These are phyloP conservation scores for Colletotrichum tabaci DNA, from an alignment of 2,329 filamentous ascomycete species.

Conservation along the genomic window DNA sequence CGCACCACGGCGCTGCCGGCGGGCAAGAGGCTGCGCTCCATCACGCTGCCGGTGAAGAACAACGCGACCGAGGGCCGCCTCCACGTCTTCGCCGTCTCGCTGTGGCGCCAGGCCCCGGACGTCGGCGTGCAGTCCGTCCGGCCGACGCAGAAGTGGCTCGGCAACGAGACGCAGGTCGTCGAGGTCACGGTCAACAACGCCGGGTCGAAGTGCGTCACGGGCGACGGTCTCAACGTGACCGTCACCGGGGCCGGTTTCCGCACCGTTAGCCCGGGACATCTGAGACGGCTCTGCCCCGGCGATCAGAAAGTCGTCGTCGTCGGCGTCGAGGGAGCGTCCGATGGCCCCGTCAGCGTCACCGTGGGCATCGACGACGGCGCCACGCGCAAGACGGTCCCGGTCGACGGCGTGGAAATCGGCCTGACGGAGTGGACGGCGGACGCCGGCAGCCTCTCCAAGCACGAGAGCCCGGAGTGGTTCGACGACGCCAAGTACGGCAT, in stretches of 20 bases:
- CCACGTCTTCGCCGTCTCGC: conserved; percentile 60
- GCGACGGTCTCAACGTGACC: conserved; percentile 47
- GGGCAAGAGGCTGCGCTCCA: conserved; percentile 54
- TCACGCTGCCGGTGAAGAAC: conserved; percentile 58
- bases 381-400: conserved; percentile 35
- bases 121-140: conserved; percentile 57
- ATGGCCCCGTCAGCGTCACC: conserved; percentile 44
- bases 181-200: conserved; percentile 57
- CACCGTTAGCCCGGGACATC: conserved; percentile 56
- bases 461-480: conserved; percentile 67
- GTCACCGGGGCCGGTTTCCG: conserved; percentile 57
- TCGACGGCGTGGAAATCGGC: conserved; percentile 50
- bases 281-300: conserved; percentile 59
- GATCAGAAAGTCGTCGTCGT: conserved; percentile 59
- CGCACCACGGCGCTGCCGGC: conserved; percentile 55
- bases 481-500: conserved; percentile 71
- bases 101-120: conserved; percentile 47
- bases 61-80: conserved; percentile 54
- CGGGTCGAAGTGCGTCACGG: conserved; percentile 53
- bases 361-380: conserved; percentile 42
- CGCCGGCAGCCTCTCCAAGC: conserved; percentile 53
- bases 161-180: conserved; percentile 55
- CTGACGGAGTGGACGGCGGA: conserved; percentile 55
- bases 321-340: conserved; percentile 52
- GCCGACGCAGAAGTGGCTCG: conserved; percentile 60